Conservation (phyloP, 78 protist species). For the Corallochytrium limacisporum region DNA sequence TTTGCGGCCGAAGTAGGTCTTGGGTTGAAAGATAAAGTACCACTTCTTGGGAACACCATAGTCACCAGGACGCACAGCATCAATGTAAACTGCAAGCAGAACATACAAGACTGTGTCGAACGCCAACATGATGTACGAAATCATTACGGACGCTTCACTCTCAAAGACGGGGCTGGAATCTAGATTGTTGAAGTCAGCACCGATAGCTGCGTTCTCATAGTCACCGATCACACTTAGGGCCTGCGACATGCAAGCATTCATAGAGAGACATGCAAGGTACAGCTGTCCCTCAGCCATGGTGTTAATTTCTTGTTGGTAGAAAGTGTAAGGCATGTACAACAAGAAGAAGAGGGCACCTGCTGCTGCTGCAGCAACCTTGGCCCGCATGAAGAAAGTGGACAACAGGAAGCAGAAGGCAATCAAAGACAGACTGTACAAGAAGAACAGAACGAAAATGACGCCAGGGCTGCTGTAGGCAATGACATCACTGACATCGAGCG, state of each 20-base stretch:
- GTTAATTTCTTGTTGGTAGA: too few relatives aligned
- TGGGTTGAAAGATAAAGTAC: too few relatives aligned
- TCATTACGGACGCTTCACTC: too few relatives aligned
- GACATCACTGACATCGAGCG: not conserved
- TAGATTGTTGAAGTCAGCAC: too few relatives aligned
- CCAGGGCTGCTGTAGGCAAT: not conserved
- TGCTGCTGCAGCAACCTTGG: slow-evolving; percentile 17
- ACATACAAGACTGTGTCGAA: slow-evolving; percentile 26
- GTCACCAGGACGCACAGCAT: slow-evolving; percentile 48
- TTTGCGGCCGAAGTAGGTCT: too few relatives aligned
- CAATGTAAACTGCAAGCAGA: slow-evolving; percentile 43
- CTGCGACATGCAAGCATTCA: too few relatives aligned
- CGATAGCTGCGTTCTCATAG: too few relatives aligned
- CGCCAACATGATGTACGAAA: not conserved
- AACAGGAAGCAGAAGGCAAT: slow-evolving; percentile 1
- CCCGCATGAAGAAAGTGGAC: not conserved
- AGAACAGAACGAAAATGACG: not conserved
- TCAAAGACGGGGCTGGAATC: too few relatives aligned
- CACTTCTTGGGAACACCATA: slow-evolving; percentile 35
- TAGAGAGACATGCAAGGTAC: too few relatives aligned
- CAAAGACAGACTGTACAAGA: not conserved
- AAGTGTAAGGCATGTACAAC: not conserved
- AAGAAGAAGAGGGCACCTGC: slow-evolving; percentile 13
- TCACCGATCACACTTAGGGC: too few relatives aligned
- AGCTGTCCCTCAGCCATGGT: too few relatives aligned